Base-by-base conservation (phyloP, 2,329 filamentous ascomycete species). In the Fusarium nurragi region DNA sequence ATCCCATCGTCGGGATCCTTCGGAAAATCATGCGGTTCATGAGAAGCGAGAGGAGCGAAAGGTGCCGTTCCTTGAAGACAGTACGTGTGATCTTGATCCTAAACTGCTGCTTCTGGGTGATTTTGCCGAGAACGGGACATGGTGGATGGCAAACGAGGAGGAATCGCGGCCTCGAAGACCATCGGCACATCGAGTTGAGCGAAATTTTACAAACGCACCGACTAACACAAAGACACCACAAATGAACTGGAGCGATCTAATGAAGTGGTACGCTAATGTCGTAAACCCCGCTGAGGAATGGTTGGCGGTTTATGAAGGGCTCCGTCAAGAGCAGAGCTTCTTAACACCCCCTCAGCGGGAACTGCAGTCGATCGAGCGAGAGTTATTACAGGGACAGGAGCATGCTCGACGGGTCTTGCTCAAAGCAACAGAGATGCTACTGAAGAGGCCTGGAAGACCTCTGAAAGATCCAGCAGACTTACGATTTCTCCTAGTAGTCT, bases 111-210 rank as follows among this genome's bases (percentile, higher is more conserved):
- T 93, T 8, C 76, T 94, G 3, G 91, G 91, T 4, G 87, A 94
- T 70, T 83, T 94, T 66, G 90, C 89, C 1, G 92, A 95, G 73
- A 95, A 95, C 72, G 91, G 90, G 4, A 86, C 85, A 9, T 94
- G 91, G 92, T 94, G 91, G 91, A 88, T 89, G 43, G 90, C 89
- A 3, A 83, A 83, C 45, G 81, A 84, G 70, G 75, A 81, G 32
- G 76, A 79, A 19, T 41, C 55, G 23, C 50, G 48, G 21, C 47
- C 64, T 11, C 64, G 56, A 36, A 71, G 60, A 38, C 54, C 50
- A 55, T 65, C 66, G 11, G 44, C 50, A 22, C 62, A 50, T 18
- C 64, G 63, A 21, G 55, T 47, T 12, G 67, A 73, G 21, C 65
- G 59, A 22, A 60, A 48, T 23, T 48, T 65, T 45, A 43, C 62